Conservation (phyloP, 768 basidiomycete species). For the Mycena amicta region DNA sequence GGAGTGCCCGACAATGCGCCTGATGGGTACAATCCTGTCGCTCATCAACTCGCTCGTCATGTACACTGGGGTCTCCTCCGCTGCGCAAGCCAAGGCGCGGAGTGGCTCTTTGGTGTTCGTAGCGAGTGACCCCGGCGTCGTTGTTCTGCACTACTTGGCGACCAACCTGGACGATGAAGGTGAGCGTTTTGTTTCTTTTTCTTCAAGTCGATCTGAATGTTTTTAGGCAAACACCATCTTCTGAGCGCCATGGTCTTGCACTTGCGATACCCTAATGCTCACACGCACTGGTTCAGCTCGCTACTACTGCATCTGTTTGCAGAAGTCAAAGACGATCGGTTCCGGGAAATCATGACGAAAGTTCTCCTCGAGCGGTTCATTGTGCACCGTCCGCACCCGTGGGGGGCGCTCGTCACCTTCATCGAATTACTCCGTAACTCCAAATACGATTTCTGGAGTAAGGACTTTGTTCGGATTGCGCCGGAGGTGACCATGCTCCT, state of each 20-base stretch:
- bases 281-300: slow-evolving; percentile 97
- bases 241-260: slow-evolving; percentile 92
- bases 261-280: slow-evolving; percentile 95
- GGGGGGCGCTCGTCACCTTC: slow-evolving; percentile 93
- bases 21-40: slow-evolving; percentile 82
- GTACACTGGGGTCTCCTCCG: slow-evolving; percentile 93
- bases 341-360: slow-evolving; percentile 82
- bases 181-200: slow-evolving; percentile 36
- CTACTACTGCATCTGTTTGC: slow-evolving; percentile 86
- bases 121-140: slow-evolving; percentile 80
- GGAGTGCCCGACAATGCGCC: slow-evolving; percentile 45
- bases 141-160: slow-evolving; percentile 81
- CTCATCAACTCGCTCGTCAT: slow-evolving; percentile 93
- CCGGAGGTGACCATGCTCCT: slow-evolving; percentile 86
- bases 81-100: slow-evolving; percentile 84
- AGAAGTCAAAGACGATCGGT: slow-evolving; percentile 74
- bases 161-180: slow-evolving; percentile 90
- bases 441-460: slow-evolving; percentile 90
- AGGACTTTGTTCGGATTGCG: slow-evolving; percentile 80
- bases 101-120: slow-evolving; percentile 84
- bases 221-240: slow-evolving; percentile 89
- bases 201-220: slow-evolving; percentile 4
- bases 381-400: slow-evolving; percentile 93
- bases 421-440: slow-evolving; percentile 90
- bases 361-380: slow-evolving; percentile 93